phyloP scores from a whole-genome alignment of 495 filamentous ascomycete species.

The Aspergillus leporis region DNA sequence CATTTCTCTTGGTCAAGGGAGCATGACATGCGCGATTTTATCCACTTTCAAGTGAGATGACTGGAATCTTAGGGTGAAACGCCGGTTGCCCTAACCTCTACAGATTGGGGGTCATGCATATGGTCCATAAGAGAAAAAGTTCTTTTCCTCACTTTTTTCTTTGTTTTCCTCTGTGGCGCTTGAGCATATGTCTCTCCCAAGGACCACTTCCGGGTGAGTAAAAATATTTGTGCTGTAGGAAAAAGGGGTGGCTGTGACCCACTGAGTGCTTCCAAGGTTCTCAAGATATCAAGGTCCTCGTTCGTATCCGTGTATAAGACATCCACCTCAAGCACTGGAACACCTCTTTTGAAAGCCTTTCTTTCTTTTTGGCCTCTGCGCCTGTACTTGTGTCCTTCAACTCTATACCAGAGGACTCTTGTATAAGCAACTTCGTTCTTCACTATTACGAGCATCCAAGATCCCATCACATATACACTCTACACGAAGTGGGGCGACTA shows the following conservation, averaged over 20 bases:
- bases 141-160: background rate
- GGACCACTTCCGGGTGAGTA: background rate
- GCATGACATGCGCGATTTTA: background rate
- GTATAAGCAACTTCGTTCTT: background rate
- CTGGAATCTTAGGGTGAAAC: background rate
- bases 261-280: constrained; percentile 2
- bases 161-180: background rate
- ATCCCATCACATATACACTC: background rate
- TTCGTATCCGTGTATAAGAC: background rate
- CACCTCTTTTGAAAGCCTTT: background rate
- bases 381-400: background rate
- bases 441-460: background rate
- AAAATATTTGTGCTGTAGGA: no score
- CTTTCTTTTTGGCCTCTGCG: background rate
- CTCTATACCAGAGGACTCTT: background rate
- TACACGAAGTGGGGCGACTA: background rate
- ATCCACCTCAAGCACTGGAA: background rate
- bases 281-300: constrained; percentile 1
- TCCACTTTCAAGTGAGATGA: background rate
- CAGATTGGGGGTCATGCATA: background rate
- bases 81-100: background rate
- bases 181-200: no score
- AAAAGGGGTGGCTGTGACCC: background rate
- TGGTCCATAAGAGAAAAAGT: background rate
- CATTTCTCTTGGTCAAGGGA: background rate